Conservation (phyloP, 139 green algal genomes). For the Chlamydomonas sp. region DNA sequence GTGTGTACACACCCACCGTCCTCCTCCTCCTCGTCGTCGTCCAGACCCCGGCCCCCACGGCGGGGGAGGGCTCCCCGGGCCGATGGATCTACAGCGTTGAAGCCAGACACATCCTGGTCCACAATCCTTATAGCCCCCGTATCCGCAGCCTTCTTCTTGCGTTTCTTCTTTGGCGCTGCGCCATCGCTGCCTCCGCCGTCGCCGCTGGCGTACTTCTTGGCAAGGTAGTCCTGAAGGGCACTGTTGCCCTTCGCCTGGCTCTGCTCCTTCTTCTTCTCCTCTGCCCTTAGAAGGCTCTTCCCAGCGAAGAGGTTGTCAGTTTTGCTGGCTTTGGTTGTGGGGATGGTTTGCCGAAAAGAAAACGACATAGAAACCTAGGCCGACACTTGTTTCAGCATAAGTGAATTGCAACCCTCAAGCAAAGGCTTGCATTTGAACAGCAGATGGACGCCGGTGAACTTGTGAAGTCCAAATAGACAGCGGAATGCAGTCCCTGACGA, state of each 20-base stretch:
- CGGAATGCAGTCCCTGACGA: too few relatives aligned
- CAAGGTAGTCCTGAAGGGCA: conserved; percentile 59
- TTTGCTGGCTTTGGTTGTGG: conserved; percentile 4
- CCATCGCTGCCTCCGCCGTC: conserved; percentile 3
- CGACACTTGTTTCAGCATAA: neutral
- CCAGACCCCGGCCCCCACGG: neutral
- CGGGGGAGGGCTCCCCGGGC: neutral
- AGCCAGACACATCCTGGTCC: conserved; percentile 63
- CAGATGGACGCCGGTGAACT: neutral
- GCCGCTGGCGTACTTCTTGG: conserved; percentile 44
- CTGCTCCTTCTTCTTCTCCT: conserved; percentile 55
- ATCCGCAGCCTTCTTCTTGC: conserved; percentile 68
- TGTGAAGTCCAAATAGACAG: too few relatives aligned
- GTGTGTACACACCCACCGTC: conserved; percentile 50
- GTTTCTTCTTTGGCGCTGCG: conserved; percentile 32
- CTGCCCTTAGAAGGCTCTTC: conserved; percentile 39
- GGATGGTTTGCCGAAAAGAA: neutral
- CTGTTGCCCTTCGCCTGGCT: conserved; percentile 2
- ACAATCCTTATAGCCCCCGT: conserved; percentile 63
- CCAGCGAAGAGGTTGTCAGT: conserved; percentile 53
- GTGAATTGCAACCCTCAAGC: neutral
- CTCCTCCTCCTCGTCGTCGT: conserved; percentile 45
- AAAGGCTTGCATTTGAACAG: neutral
- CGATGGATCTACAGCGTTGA: neutral
- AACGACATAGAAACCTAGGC: conserved; percentile 4